Conservation (phyloP, 345 rosid species). For the Ceriops decandra region DNA sequence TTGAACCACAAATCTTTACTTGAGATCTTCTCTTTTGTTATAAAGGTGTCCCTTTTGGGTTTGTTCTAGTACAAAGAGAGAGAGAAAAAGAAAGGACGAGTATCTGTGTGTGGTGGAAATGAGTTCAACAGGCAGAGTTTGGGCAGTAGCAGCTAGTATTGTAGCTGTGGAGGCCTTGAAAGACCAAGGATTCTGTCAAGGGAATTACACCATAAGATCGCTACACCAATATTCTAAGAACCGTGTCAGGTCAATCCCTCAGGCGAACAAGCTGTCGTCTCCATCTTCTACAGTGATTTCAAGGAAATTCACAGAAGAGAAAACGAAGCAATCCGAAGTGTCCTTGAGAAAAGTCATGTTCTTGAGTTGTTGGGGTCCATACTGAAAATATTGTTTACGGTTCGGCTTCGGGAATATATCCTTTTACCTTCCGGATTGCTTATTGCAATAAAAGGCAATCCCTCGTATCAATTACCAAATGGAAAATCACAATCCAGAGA, state of each 20-base stretch:
- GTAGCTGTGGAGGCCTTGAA: slow-evolving; percentile 40
- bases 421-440: not conserved
- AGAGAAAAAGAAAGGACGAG: not conserved
- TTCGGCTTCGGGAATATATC: not conserved
- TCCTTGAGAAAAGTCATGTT: slow-evolving; percentile 20
- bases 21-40: no score
- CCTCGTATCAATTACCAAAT: no score
- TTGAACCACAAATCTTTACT: no score
- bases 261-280: slow-evolving; percentile 20
- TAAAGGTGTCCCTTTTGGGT: not conserved
- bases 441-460: not conserved
- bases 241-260: slow-evolving; percentile 15
- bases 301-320: slow-evolving; percentile 12
- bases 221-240: slow-evolving; percentile 23
- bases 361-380: slow-evolving; percentile 24
- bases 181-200: slow-evolving; percentile 42
- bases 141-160: slow-evolving; percentile 36
- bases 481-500: no score
- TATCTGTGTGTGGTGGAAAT: slow-evolving; percentile 1
- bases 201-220: slow-evolving; percentile 30
- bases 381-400: not conserved
- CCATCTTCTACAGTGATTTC: slow-evolving; percentile 9
- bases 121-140: slow-evolving; percentile 35
- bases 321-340: slow-evolving; percentile 14
- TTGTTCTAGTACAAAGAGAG: not conserved